phyloP scores from a whole-genome alignment of 345 rosid species.

The Corymbia maculata region DNA sequence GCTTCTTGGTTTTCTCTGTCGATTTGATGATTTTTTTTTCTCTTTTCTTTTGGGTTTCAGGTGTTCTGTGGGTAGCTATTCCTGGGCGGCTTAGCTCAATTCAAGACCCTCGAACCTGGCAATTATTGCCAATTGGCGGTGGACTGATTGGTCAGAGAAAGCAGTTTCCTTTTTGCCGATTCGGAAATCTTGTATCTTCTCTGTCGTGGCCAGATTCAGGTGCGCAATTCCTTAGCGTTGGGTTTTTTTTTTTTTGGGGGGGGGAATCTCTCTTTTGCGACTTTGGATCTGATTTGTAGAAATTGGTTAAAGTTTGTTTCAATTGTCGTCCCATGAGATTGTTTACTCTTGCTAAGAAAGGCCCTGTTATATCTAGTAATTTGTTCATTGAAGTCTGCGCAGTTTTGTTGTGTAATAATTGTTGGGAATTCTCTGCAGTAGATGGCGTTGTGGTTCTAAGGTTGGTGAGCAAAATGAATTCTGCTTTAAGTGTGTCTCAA shows the following conservation, averaged over 20 bases:
- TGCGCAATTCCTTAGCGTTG: neutral
- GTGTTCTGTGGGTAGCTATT: conserved; percentile 15
- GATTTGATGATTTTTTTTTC: neutral
- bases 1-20: neutral
- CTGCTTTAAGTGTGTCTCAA: neutral
- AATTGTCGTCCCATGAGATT: neutral
- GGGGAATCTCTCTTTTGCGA: neutral
- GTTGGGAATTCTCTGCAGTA: neutral
- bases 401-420: neutral
- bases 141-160: neutral
- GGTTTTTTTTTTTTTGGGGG: neutral
- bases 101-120: conserved; percentile 8
- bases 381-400: neutral
- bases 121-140: neutral
- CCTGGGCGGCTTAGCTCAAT: conserved; percentile 24
- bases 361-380: neutral
- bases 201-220: neutral
- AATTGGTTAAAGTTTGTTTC: neutral
- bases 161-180: neutral
- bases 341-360: neutral
- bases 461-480: neutral
- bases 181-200: neutral
- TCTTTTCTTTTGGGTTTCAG: conserved; percentile 9
- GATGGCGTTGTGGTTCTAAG: neutral
- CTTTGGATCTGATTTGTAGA: neutral